Conservation (phyloP, 2,329 filamentous ascomycete genomes). For the Paecilomyces variotii region DNA sequence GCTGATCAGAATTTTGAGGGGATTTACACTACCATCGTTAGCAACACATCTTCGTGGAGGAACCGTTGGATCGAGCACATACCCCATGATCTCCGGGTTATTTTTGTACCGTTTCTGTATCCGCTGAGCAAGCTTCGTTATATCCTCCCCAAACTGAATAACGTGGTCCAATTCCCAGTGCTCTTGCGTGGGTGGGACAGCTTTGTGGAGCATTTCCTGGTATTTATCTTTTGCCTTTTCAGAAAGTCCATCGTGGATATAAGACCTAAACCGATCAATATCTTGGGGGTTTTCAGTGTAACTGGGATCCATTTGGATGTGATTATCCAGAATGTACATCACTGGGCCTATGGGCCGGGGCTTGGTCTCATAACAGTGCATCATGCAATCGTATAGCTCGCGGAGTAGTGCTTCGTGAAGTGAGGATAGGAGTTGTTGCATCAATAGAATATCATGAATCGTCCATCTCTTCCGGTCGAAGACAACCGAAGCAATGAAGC, state of each 20-base stretch:
- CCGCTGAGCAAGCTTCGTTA: constrained; percentile 76
- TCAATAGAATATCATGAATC: constrained; percentile 58
- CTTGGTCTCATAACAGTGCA: constrained; percentile 84
- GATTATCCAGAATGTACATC: constrained; percentile 71
- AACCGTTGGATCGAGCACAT: constrained; percentile 42
- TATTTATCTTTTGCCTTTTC: constrained; percentile 74
- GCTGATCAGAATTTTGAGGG: constrained; percentile 64
- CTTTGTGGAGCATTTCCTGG: constrained; percentile 64
- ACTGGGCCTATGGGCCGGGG: constrained; percentile 71
- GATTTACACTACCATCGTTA: constrained; percentile 41
- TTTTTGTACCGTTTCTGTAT: constrained; percentile 89
- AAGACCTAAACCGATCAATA: constrained; percentile 60
- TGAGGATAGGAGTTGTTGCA: constrained; percentile 65
- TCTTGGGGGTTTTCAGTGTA: constrained; percentile 67
- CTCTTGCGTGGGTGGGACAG: constrained; percentile 71
- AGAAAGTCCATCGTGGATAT: constrained; percentile 64
- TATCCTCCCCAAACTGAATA: constrained; percentile 76
- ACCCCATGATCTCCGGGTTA: constrained; percentile 79
- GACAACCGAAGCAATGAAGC: constrained; percentile 41
- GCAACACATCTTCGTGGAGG: constrained; percentile 1
- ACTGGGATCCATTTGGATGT: constrained; percentile 69
- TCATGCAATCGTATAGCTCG: constrained; percentile 79
- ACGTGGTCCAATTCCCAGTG: constrained; percentile 89
- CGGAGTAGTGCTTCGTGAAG: constrained; percentile 76
- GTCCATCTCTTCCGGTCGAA: constrained; percentile 61